Conservation (phyloP, 2,329 filamentous ascomycete species). For the Dichotomopilus funicola region DNA sequence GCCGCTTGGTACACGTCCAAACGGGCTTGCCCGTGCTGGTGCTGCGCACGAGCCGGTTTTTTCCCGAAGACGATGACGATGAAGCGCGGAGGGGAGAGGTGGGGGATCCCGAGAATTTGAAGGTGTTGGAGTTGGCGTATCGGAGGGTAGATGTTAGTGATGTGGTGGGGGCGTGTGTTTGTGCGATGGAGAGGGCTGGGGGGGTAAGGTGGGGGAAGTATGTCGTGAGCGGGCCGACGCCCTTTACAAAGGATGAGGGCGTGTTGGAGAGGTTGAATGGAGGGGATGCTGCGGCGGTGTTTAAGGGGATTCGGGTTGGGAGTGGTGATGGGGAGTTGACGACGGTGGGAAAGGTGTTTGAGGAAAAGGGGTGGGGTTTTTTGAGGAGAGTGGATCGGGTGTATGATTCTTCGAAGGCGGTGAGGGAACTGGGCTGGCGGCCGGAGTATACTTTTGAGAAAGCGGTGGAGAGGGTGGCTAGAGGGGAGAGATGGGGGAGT, state of each 20-base stretch:
- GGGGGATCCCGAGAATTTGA: conserved; percentile 37
- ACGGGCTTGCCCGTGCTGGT: conserved; percentile 36
- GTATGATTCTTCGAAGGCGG: conserved; percentile 38
- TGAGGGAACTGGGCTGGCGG: conserved; percentile 37
- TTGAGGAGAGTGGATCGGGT: conserved; percentile 37
- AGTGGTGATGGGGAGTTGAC: conserved; percentile 19
- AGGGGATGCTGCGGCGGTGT: conserved; percentile 27
- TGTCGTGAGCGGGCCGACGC: conserved; percentile 39
- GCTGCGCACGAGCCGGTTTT: conserved; percentile 43
- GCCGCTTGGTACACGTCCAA: conserved; percentile 35
- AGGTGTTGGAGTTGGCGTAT: conserved; percentile 42
- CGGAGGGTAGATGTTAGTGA: conserved; percentile 40
- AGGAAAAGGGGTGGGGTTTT: conserved; percentile 31
- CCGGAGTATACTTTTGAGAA: conserved; percentile 37
- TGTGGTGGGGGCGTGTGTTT: conserved; percentile 36
- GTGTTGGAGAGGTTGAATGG: conserved; percentile 31
- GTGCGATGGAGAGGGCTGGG: conserved; percentile 30
- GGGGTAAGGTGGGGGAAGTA: conserved; percentile 35
- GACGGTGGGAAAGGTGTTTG: conserved; percentile 21
- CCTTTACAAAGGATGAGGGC: conserved; percentile 29
- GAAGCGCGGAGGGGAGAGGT: conserved; percentile 32
- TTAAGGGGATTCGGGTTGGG: conserved; percentile 13
- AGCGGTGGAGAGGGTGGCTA: conserved; percentile 29
- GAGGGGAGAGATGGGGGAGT: conserved; percentile 35
- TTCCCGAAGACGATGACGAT: conserved; percentile 43